phyloP scores from a whole-genome alignment of 1,284 basidiomycete species.

The Puccinia triticina region DNA sequence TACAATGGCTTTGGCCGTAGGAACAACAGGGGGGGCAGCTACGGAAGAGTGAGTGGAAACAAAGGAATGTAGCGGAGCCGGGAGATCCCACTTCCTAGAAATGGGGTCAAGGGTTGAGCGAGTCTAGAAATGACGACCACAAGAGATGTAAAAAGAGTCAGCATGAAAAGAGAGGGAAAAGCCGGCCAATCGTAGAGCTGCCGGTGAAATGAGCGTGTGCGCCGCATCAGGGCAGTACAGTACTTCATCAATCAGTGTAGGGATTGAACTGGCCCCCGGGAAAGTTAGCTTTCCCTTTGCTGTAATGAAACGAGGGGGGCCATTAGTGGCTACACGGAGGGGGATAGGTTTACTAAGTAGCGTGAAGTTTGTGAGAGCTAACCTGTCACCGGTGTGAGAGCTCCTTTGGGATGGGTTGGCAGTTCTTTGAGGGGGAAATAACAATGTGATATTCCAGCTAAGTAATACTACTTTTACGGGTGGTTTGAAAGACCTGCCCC shows the following conservation, averaged over 20 bases:
- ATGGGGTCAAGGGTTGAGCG: not conserved
- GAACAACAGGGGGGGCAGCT: too few species aligned
- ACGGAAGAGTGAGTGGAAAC: too few species aligned
- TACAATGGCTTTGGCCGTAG: too few species aligned
- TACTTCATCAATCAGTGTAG: not conserved
- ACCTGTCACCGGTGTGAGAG: too few species aligned
- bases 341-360: not conserved
- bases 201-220: not conserved
- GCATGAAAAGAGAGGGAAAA: not conserved
- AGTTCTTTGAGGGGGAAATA: too few species aligned
- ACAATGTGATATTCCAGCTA: too few species aligned
- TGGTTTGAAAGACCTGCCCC: too few species aligned
- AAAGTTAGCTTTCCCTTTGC: not conserved
- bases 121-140: not conserved
- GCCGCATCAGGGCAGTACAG: not conserved
- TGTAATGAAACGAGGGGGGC: not conserved
- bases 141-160: not conserved
- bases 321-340: not conserved
- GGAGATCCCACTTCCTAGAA: not conserved
- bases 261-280: not conserved
- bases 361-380: too few species aligned
- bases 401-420: too few species aligned
- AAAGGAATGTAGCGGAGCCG: not conserved
- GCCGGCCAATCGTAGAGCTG: not conserved
- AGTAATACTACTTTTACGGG: too few species aligned